These are phyloP conservation scores for Nothophaeocryptopus gaeumannii DNA, from an alignment of 2,329 filamentous ascomycete genomes.

Conservation along the genomic window DNA sequence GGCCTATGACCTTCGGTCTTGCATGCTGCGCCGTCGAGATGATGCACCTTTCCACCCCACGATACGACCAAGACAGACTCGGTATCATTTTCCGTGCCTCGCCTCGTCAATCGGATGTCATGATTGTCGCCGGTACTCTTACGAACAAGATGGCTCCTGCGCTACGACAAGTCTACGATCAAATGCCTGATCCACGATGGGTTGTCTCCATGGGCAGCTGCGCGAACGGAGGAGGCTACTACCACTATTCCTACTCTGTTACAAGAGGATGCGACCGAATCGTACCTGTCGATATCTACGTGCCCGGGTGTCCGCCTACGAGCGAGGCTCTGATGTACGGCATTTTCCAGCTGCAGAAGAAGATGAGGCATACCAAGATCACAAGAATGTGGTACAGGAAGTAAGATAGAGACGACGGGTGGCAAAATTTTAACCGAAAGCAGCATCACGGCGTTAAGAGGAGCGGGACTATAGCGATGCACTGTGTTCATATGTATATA, in stretches of 20 bases:
- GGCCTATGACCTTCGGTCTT: slow-evolving; percentile 85
- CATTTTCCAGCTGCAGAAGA: slow-evolving; percentile 73
- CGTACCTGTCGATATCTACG: slow-evolving; percentile 76
- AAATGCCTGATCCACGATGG: slow-evolving; percentile 89
- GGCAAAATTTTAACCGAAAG: slow-evolving; percentile 1
- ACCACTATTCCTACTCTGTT: slow-evolving; percentile 78
- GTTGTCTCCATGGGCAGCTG: slow-evolving; percentile 81
- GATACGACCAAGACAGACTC: slow-evolving; percentile 84
- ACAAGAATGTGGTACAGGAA: slow-evolving; percentile 57
- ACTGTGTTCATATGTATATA: slow-evolving; percentile 25
- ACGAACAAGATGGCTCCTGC: slow-evolving; percentile 95
- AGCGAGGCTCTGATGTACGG: slow-evolving; percentile 55
- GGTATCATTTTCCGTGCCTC: slow-evolving; percentile 90
- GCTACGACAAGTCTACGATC: slow-evolving; percentile 83
- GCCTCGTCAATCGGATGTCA: slow-evolving; percentile 82
- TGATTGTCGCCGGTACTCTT: slow-evolving; percentile 91
- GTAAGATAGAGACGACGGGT: slow-evolving; percentile 26
- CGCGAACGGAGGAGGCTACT: slow-evolving; percentile 79
- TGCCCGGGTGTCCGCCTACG: slow-evolving; percentile 65
- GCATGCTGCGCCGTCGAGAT: slow-evolving; percentile 89
- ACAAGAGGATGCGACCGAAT: slow-evolving; percentile 73
- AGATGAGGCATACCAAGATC: slow-evolving; percentile 61
- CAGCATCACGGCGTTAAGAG: slow-evolving; percentile 21
- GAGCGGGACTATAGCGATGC: slow-evolving; percentile 9
- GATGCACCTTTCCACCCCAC: slow-evolving; percentile 86